Evolutionary conservation across 208 protist genomes (phyloP), one percentile per base, ranked within the genome.

Genomic region (Acanthamoeba sp.): DNA sequence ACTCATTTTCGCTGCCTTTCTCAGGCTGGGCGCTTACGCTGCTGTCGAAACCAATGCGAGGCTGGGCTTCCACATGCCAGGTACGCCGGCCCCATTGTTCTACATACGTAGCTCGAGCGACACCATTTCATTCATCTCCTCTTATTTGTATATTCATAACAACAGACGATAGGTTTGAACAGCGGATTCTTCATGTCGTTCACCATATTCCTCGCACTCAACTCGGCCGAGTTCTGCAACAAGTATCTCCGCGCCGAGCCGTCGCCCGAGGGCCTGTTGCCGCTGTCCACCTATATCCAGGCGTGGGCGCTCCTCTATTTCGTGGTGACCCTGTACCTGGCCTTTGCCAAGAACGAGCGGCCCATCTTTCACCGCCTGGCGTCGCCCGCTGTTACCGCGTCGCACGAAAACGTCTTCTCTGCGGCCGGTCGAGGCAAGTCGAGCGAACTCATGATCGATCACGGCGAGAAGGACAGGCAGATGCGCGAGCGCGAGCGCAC

Each of bases 141-240:
- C 29, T 66, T 59, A 9, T 66, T 0, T 38, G 14, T 76, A 34
- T 91, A 16, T 71, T 91, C 12, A 69, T 69, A 0, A 91, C 14
- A 14, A 52, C 24, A 94, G 93, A 96, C 95, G 38, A 71, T 96
- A 14, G 96, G 96, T 27, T 94, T 96, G 16, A 96, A 71, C 45
- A 64, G 96, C 24, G 96, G 96, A 0, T 96, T 94, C 82, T 97
- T 97, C 80, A 36, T 97, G 20, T 95, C 94, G 20, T 97, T 95
- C 42, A 95, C 95, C 36, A 89, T 96, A 18, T 97, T 97, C 64
- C 64, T 97, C 14, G 95, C 94, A 5, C 80, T 97, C 84, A 97
- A 96, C 73, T 96, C 88, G 29, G 50, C 95, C 22, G 94, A 95
- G 42, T 95, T 96, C 82, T 93, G 80, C 71, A 95, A 96, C 52